phyloP scores from a whole-genome alignment of 768 basidiomycete species.

The Kwoniella bestiolae region DNA sequence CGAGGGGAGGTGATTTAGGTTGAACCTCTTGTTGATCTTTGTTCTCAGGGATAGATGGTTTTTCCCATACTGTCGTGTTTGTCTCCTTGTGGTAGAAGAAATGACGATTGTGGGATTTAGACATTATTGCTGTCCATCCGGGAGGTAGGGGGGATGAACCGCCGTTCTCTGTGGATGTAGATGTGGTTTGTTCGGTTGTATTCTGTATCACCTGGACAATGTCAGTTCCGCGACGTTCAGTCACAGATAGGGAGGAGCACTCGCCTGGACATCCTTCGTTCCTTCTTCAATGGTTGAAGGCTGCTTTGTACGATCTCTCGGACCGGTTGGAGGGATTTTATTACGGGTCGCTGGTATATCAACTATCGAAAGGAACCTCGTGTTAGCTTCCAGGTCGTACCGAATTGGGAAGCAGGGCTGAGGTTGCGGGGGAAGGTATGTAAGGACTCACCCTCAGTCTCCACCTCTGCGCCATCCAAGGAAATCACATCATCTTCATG shows the following conservation, averaged over 20 bases:
- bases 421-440: neutral
- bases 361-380: no score
- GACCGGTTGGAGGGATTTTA: slow-evolving; percentile 20
- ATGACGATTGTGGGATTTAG: slow-evolving; percentile 21
- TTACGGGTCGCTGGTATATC: neutral
- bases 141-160: slow-evolving; percentile 19
- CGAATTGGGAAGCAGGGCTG: neutral
- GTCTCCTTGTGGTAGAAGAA: slow-evolving; percentile 30
- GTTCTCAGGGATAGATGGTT: neutral
- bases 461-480: slow-evolving; percentile 20
- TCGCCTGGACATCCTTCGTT: slow-evolving; percentile 18
- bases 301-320: slow-evolving; percentile 6
- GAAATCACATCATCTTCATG: slow-evolving; percentile 27
- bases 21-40: neutral
- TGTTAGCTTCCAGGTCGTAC: neutral
- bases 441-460: slow-evolving; percentile 14
- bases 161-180: slow-evolving; percentile 1
- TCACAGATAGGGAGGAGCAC: no score
- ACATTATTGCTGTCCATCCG: slow-evolving; percentile 31
- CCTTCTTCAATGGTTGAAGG: neutral
- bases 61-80: slow-evolving; percentile 26
- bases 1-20: slow-evolving; percentile 5
- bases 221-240: no score
- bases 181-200: no score
- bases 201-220: no score